Conservation (phyloP, 2,329 filamentous ascomycete genomes). For the Trichoderma sp. region DNA sequence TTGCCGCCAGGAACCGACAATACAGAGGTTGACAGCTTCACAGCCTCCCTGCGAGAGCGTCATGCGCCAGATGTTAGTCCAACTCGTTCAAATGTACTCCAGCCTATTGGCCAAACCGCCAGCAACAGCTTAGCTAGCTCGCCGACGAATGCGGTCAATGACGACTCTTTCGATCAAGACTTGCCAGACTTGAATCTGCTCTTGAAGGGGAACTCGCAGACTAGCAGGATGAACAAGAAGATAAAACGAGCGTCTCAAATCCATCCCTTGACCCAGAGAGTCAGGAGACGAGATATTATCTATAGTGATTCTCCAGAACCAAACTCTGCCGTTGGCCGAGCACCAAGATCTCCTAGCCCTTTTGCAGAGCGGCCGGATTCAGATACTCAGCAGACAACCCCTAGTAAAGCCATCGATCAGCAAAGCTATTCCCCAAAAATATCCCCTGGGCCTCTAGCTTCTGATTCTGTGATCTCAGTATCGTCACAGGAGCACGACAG, state of each 20-base stretch:
- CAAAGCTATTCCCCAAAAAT: not conserved
- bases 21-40: conserved; percentile 28
- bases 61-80: conserved; percentile 27
- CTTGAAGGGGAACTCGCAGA: conserved; percentile 24
- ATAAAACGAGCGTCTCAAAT: conserved; percentile 28
- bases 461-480: conserved; percentile 18
- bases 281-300: conserved; percentile 30
- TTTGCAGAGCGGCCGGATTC: not conserved
- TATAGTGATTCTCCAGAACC: conserved; percentile 34
- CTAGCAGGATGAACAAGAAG: conserved; percentile 14
- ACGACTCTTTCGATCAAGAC: conserved; percentile 38
- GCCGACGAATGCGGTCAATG: conserved; percentile 36
- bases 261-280: conserved; percentile 31
- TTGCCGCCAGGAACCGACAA: conserved; percentile 35
- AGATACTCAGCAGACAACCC: not conserved
- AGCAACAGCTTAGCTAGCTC: conserved; percentile 37
- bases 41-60: conserved; percentile 22
- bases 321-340: no score
- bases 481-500: conserved; percentile 27
- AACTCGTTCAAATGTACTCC: conserved; percentile 28
- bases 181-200: conserved; percentile 39
- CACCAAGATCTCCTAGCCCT: not conserved
- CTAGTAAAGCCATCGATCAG: not conserved
- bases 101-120: conserved; percentile 29
- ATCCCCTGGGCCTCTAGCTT: not conserved